Base-by-base conservation (phyloP, 192 early-diverging fungal genomes). In the Coemansia sp. region DNA sequence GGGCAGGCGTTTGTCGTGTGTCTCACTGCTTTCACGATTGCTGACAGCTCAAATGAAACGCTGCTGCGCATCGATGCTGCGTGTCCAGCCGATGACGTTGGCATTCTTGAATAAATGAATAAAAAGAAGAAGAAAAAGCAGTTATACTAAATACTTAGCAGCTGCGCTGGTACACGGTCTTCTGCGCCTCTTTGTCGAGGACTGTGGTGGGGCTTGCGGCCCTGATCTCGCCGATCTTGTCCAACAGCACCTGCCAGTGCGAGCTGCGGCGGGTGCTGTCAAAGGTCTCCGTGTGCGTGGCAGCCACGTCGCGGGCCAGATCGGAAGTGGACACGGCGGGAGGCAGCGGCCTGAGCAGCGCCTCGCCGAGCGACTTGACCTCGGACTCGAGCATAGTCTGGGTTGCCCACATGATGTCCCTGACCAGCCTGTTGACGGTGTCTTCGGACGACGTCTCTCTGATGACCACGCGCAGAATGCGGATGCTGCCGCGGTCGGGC, bases 391-490 rank as follows among this genome's bases (percentile, higher is more conserved):
- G 75, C 81, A 77, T 75, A 16, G 74, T 74, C 62, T 86, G 69
- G 2, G 83, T 77, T 35, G 83, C 72, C 85, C 85, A 85, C 40
- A 87, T 78, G 30, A 86, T 64, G 64, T 87, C 86, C 12, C 73
- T 65, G 13, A 87, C 64, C 64, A 88, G 65, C 5, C 65, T 61
- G 55, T 86, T 84, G 40, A 88, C 67, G 52, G 85, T 60, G 34
- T 87, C 88, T 65, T 81, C 65, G 10, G 82, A 83, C 62, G 82
- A 63, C 2, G 84, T 76, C 67, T 89, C 89, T 37, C 88, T 78
- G 7, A 92, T 82, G 7, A 92, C 91, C 18, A 92, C 84, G 10
- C 91, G 88, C 59, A 91, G 52, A 35, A 90, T 71, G 43, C 88
- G 85, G 45, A 84, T 65, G 9, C 65, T 44, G 58, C 81, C 75